Conservation (phyloP, 1,284 basidiomycete genomes). For the Coniferiporia sulphurascens region DNA sequence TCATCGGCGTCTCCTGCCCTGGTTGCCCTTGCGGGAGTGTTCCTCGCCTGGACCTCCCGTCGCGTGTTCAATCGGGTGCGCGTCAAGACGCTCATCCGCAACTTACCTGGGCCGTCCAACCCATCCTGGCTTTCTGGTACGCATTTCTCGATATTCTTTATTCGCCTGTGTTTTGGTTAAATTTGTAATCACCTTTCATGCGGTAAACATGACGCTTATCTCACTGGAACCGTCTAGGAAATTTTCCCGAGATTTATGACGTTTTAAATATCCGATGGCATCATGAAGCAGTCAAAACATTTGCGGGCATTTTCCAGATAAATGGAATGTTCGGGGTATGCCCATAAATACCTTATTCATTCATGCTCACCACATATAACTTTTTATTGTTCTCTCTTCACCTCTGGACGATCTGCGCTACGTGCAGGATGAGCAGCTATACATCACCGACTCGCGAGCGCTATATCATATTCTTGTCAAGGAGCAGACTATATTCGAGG, state of each 20-base stretch:
- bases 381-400: neutral
- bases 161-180: neutral
- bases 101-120: constrained; percentile 11
- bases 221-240: neutral
- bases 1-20: neutral
- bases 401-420: no score
- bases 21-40: neutral
- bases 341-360: neutral
- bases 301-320: constrained; percentile 22
- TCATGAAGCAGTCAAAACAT: constrained; percentile 17
- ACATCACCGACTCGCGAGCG: constrained; percentile 14
- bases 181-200: neutral
- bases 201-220: no score
- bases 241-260: constrained; percentile 16
- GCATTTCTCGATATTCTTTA: neutral
- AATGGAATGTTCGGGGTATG: constrained; percentile 26
- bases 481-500: constrained; percentile 15
- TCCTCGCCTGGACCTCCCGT: neutral
- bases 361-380: neutral
- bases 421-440: constrained; percentile 15
- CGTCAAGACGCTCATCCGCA: constrained; percentile 14
- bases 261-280: constrained; percentile 15
- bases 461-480: constrained; percentile 17
- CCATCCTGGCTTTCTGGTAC: constrained; percentile 15
- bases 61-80: constrained; percentile 2